These are phyloP conservation scores for Haplosporangium sp. DNA, from an alignment of 371 early-diverging fungal genomes.

Conservation along the genomic window DNA sequence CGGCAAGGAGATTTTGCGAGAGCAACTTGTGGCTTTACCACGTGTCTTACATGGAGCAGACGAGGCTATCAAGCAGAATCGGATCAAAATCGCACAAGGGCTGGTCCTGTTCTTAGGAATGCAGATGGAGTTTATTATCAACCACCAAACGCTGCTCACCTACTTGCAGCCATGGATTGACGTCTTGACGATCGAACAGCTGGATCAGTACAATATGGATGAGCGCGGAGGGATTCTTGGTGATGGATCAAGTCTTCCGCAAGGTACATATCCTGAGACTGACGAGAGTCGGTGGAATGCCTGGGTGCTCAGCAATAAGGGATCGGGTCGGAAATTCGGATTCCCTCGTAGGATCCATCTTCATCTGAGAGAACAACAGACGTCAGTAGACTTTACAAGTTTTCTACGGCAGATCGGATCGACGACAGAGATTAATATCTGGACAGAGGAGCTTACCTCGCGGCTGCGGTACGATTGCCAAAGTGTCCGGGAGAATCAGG, in stretches of 20 bases:
- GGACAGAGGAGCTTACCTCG: slow-evolving; percentile 32
- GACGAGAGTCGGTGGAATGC: slow-evolving; percentile 24
- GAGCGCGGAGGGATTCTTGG: slow-evolving; percentile 36
- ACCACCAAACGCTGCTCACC: slow-evolving; percentile 23
- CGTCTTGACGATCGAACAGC: slow-evolving; percentile 33
- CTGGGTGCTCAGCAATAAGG: slow-evolving; percentile 28
- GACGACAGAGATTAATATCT: slow-evolving; percentile 29
- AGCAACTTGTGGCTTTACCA: slow-evolving; percentile 34
- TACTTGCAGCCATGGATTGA: slow-evolving; percentile 40
- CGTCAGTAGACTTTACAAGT: slow-evolving; percentile 21
- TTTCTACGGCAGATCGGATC: slow-evolving; percentile 45
- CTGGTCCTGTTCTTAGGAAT: slow-evolving; percentile 30
- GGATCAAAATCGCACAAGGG: slow-evolving; percentile 25
- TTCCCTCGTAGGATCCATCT: slow-evolving; percentile 44
- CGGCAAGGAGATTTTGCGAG: slow-evolving; percentile 42
- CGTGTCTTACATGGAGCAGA: slow-evolving; percentile 40
- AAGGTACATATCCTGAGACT: neutral
- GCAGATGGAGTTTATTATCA: slow-evolving; percentile 31
- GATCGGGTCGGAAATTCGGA: slow-evolving; percentile 37
- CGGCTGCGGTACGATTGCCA: slow-evolving; percentile 32
- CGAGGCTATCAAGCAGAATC: slow-evolving; percentile 28
- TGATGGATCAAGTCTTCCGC: neutral
- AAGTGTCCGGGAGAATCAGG: slow-evolving; percentile 32
- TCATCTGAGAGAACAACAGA: slow-evolving; percentile 34
- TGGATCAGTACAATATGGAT: slow-evolving; percentile 50